Base-by-base conservation (phyloP, 1,139 yeast genomes). In the Magnusiomyces paraingens region DNA sequence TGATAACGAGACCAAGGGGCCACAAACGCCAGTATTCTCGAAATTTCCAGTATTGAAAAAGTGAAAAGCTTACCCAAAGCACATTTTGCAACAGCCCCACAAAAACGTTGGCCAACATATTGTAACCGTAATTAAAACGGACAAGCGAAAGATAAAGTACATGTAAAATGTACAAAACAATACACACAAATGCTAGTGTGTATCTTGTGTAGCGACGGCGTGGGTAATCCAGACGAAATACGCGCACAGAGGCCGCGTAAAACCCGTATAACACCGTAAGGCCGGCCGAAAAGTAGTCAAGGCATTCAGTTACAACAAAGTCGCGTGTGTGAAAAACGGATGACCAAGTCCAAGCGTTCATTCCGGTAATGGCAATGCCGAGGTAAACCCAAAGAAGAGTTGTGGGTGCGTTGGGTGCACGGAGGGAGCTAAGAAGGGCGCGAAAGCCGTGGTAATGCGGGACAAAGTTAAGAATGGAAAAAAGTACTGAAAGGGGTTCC, bases 251-350 rank as follows among this genome's bases (percentile, higher is more conserved):
- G 11, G 90, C 78, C 1, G 83, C 82, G 68, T 84, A 87, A 61
- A 90, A 81, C 1, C 95, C 96, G 42, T 82, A 74, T 43, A 89
- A 69, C 3, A 93, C 95, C 0, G 96, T 86, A 52, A 85, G 79
- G 1, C 96, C 97, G 0, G 99, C 99, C 64, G 90, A 85, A 68
- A 86, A 91, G 70, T 93, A 93, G 70, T 93, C 99, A 49, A 90
- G 69, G 57, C 86, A 79, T 66, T 93, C 99, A 1, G 99, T 89
- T 32, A 84, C 56, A 54, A 80, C 67, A 45, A 85, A 77, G 67
- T 93, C 99, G 58, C 98, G 76, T n/a, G 83, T 74, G 67, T 93
- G 99, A 72, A 91, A 93, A 12, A 91, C 76, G 0, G 95, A 75
- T 22, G 95, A 86, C 71, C 84, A 87, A 1, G 80, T 57, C 99